Conservation (phyloP, 306 rosid species). For the Potentilla sterilis region DNA sequence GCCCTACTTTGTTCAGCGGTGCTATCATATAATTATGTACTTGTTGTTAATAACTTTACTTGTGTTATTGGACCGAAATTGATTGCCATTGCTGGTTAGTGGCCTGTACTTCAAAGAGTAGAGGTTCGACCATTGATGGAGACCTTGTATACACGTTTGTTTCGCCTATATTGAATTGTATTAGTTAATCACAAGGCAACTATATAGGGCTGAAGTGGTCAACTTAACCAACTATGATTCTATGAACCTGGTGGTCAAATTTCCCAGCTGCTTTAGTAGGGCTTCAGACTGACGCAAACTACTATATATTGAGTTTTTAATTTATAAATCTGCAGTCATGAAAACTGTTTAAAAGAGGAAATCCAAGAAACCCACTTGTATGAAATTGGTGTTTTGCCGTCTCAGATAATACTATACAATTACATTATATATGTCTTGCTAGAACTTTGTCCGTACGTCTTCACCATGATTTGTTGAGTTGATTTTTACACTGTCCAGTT, state of each 20-base stretch:
- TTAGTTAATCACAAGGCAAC: not conserved
- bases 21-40: not conserved
- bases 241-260: conserved; percentile 4
- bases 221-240: not conserved
- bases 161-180: not conserved
- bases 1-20: not conserved
- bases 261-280: not conserved
- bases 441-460: not conserved
- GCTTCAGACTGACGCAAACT: not conserved
- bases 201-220: not conserved
- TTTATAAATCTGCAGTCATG: not conserved
- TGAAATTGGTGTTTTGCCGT: not conserved
- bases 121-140: not conserved
- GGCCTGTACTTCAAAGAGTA: too few relatives aligned
- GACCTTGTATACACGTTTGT: not conserved
- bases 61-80: too few relatives aligned
- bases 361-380: not conserved
- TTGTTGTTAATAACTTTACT: not conserved
- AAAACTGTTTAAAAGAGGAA: not conserved
- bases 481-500: not conserved
- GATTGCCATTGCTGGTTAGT: too few relatives aligned
- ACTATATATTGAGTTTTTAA: not conserved
- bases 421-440: too few relatives aligned
- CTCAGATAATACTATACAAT: not conserved
- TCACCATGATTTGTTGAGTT: not conserved